Evolutionary conservation across 345 rosid species (phyloP).

Genomic region (Anastatica hierochuntica): DNA sequence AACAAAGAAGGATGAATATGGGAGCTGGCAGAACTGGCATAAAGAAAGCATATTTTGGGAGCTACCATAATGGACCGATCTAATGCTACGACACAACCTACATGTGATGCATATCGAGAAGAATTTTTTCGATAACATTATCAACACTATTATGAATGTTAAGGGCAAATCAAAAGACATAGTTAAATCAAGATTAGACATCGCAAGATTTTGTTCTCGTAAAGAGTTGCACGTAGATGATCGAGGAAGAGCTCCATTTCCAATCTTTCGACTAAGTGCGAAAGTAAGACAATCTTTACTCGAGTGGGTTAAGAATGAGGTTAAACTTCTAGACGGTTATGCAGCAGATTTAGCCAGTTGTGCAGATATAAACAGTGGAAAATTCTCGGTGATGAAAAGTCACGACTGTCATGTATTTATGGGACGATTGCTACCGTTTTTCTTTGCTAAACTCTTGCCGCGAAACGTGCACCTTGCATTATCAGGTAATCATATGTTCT

Average conservation of each 20-base stretch:
- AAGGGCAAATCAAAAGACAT: neutral
- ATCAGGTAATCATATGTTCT: neutral
- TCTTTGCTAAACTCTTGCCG: neutral
- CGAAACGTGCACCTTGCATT: neutral
- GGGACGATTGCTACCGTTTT: neutral
- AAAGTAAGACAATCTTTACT: neutral
- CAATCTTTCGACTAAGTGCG: neutral
- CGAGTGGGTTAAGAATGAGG: neutral
- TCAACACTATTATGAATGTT: neutral
- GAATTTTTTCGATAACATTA: neutral
- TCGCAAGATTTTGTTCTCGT: neutral
- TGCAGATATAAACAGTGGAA: neutral
- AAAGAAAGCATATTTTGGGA: neutral
- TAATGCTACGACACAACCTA: neutral
- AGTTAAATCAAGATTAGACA: neutral
- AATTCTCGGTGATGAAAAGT: neutral
- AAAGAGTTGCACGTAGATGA: neutral
- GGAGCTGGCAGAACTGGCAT: neutral
- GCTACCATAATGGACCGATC: neutral
- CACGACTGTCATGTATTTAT: neutral
- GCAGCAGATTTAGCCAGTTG: neutral
- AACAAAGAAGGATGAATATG: neutral
- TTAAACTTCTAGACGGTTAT: neutral
- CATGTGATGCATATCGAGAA: neutral
- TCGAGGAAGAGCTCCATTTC: neutral